phyloP scores from a whole-genome alignment of 208 protist genomes.

The Porcisia hertigi region DNA sequence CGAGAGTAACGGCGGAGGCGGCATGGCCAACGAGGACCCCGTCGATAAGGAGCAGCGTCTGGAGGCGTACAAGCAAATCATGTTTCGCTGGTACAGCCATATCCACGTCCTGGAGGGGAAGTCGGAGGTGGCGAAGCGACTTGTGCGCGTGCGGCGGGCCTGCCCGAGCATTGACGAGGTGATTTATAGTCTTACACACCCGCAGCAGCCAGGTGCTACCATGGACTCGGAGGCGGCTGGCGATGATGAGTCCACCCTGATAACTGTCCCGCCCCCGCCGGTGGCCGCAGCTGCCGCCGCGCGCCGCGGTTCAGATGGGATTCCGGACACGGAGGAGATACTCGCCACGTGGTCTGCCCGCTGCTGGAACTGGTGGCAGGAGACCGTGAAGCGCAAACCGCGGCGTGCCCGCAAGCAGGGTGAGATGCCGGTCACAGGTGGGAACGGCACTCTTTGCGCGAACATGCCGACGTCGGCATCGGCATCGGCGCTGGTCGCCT shows the following conservation, averaged over 20 bases:
- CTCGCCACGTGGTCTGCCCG: constrained; percentile 28
- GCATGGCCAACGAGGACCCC: constrained; percentile 31
- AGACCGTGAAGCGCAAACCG: constrained; percentile 38
- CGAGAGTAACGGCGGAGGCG: constrained; percentile 20
- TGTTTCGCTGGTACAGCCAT: constrained; percentile 55
- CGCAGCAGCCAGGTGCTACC: constrained; percentile 20
- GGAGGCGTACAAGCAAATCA: constrained; percentile 43
- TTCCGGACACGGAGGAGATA: constrained; percentile 26
- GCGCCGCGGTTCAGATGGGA: constrained; percentile 19
- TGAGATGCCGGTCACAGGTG: constrained; percentile 10
- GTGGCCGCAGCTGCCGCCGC: neutral
- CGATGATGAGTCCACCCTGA: constrained; percentile 12
- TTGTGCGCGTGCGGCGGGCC: constrained; percentile 24
- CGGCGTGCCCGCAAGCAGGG: constrained; percentile 34
- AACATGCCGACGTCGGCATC: constrained; percentile 24
- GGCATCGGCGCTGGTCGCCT: constrained; percentile 13
- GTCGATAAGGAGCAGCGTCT: constrained; percentile 38
- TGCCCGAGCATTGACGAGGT: constrained; percentile 37
- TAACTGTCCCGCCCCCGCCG: neutral
- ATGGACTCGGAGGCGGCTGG: constrained; percentile 18
- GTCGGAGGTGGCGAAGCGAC: constrained; percentile 30
- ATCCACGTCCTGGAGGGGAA: constrained; percentile 47
- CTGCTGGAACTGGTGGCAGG: constrained; percentile 42
- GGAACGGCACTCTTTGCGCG: neutral
- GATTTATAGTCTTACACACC: constrained; percentile 24